Conservation (phyloP, 371 early-diverging fungal genomes). For the Mortierella sp. region DNA sequence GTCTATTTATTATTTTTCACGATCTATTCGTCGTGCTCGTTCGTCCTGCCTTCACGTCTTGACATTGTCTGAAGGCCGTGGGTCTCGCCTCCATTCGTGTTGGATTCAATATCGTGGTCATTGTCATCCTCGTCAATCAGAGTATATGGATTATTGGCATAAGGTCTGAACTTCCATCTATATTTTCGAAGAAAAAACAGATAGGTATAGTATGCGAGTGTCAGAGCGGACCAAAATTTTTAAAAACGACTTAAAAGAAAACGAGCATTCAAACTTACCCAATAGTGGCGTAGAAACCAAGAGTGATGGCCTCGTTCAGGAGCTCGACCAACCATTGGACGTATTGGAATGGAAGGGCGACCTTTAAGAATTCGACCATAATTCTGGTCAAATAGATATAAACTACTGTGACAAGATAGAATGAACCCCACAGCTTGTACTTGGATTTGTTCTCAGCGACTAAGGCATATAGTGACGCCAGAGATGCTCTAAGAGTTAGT, state of each 20-base stretch:
- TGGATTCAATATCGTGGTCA: constrained; percentile 45
- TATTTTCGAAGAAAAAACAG: neutral
- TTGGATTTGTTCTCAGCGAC: constrained; percentile 64
- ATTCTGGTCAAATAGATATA: constrained; percentile 70
- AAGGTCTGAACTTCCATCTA: constrained; percentile 63
- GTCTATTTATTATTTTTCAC: neutral
- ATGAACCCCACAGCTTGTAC: constrained; percentile 70
- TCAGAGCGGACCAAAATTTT: neutral
- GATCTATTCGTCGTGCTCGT: constrained; percentile 41
- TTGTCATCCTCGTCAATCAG: constrained; percentile 60
- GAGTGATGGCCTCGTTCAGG: constrained; percentile 63
- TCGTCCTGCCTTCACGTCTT: constrained; percentile 42
- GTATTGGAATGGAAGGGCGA: constrained; percentile 65
- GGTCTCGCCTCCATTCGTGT: constrained; percentile 30
- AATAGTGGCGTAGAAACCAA: constrained; percentile 65
- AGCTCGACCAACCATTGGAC: constrained; percentile 68
- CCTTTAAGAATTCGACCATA: constrained; percentile 64
- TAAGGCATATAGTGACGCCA: neutral
- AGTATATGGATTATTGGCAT: constrained; percentile 67
- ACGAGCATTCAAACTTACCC: constrained; percentile 45
- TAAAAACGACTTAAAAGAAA: neutral
- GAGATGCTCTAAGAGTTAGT: neutral
- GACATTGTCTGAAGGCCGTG: constrained; percentile 56
- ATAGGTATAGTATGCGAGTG: neutral
- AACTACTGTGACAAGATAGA: constrained; percentile 68